A percentile compares a stretch with the other conserved stretches of the same genome.
Conservation (phyloP, 1,284 basidiomycete species). For the Puccinia sorghi region DNA sequence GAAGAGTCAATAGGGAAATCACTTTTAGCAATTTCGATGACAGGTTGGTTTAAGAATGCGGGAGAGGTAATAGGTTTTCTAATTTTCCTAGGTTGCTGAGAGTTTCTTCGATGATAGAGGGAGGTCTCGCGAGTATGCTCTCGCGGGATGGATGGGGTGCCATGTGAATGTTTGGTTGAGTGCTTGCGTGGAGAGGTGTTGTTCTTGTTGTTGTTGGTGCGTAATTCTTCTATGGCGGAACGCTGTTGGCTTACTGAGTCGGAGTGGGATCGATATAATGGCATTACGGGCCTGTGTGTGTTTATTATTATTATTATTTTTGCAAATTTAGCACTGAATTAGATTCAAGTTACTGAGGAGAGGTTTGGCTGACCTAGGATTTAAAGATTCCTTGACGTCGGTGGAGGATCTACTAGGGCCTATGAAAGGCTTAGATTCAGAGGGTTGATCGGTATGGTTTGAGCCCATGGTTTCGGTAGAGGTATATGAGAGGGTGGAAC, state of each 20-base stretch:
- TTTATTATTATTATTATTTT: neutral
- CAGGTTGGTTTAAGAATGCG: neutral
- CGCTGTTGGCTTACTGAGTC: constrained; percentile 3
- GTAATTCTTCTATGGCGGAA: neutral
- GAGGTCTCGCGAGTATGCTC: neutral
- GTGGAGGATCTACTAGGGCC: neutral
- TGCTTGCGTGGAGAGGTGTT: neutral
- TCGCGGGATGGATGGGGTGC: neutral
- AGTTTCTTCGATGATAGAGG: neutral
- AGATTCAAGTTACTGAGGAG: neutral
- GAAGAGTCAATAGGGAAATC: neutral
- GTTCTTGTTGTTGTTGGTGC: neutral
- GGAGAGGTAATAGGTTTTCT: neutral
- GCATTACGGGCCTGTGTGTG: neutral
- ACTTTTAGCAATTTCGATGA: constrained; percentile 3
- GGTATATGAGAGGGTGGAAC: no score
- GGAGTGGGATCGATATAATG: constrained; percentile 29
- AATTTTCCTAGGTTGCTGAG: neutral
- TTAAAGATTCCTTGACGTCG: neutral
- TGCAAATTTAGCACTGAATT: neutral
- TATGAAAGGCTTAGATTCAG: neutral
- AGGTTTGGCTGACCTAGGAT: neutral
- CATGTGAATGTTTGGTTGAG: neutral
- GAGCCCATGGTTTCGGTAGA: no score
- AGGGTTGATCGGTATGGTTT: no score